Evolutionary conservation across 2,329 filamentous ascomycete genomes (phyloP).

Genomic region (Oidium heveae): DNA sequence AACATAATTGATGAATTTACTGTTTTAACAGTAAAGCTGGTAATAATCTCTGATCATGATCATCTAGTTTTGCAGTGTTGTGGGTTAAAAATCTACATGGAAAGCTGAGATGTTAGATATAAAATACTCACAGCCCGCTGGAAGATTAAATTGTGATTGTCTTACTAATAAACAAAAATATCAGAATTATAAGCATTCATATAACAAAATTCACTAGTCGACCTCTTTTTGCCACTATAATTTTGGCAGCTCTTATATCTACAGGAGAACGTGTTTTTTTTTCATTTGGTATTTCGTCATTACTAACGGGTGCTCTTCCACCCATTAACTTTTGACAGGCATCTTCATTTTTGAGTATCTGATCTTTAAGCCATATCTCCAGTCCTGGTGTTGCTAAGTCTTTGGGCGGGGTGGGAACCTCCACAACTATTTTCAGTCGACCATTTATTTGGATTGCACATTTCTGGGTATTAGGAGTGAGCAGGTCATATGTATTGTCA

Average conservation of each 20-base stretch:
- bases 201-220: conserved; percentile 53
- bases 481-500: conserved; percentile 24
- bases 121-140: too few relatives aligned
- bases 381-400: conserved; percentile 20
- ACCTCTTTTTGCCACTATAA: conserved; percentile 40
- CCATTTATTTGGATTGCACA: conserved; percentile 61
- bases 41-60: too few relatives aligned
- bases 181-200: conserved; percentile 1
- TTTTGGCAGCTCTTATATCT: conserved; percentile 27
- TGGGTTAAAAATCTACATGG: too few relatives aligned
- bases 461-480: conserved; percentile 23
- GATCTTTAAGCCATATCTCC: conserved; percentile 32
- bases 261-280: conserved; percentile 3
- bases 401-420: conserved; percentile 28
- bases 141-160: too few relatives aligned
- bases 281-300: neutral
- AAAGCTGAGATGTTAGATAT: too few relatives aligned
- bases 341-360: conserved; percentile 34
- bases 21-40: too few relatives aligned
- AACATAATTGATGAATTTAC: too few relatives aligned
- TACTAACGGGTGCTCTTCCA: conserved; percentile 8
- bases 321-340: conserved; percentile 23
- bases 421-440: conserved; percentile 43
- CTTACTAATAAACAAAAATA: too few relatives aligned
- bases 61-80: too few relatives aligned